phyloP scores from a whole-genome alignment of 1,284 basidiomycete genomes.

The Salmacisia buchloeana region DNA sequence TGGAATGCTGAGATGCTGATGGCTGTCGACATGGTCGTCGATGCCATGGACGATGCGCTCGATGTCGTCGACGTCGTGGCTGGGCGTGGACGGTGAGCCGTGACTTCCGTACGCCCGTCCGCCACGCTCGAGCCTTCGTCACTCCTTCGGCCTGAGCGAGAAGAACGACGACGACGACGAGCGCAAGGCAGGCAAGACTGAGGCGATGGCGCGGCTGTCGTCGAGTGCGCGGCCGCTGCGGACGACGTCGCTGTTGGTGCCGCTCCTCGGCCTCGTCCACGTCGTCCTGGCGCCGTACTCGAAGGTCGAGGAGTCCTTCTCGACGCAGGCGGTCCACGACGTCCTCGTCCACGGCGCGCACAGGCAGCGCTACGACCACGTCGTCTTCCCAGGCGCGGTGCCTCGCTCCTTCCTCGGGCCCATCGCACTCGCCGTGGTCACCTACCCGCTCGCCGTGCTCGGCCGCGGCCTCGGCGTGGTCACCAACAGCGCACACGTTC shows the following conservation, averaged over 20 bases:
- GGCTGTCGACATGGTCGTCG: not conserved
- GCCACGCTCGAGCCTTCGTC: not conserved
- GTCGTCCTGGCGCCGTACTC: slow-evolving; percentile 77
- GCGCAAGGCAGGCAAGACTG: not conserved
- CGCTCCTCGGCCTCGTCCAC: slow-evolving; percentile 61
- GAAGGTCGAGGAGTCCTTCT: slow-evolving; percentile 97
- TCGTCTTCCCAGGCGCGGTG: slow-evolving; percentile 79
- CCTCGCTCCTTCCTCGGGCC: slow-evolving; percentile 81
- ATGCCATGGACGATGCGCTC: not conserved
- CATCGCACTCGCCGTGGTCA: slow-evolving; percentile 36
- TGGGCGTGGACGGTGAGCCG: too few species aligned
- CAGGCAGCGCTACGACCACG: slow-evolving; percentile 72
- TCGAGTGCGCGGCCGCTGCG: not conserved
- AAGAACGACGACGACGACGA: not conserved
- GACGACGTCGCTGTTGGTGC: slow-evolving; percentile 53
- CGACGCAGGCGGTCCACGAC: slow-evolving; percentile 85
- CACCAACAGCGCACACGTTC: slow-evolving; percentile 60
- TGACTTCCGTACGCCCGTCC: not conserved
- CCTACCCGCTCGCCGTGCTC: slow-evolving; percentile 42
- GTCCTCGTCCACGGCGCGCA: slow-evolving; percentile 67
- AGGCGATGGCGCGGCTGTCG: not conserved
- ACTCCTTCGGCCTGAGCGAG: not conserved
- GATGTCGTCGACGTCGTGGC: too few species aligned
- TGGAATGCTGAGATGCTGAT: not conserved
- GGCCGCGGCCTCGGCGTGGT: slow-evolving; percentile 54